Evolutionary conservation across 768 basidiomycete genomes (phyloP).

Genomic region (Tylopilus sp.): DNA sequence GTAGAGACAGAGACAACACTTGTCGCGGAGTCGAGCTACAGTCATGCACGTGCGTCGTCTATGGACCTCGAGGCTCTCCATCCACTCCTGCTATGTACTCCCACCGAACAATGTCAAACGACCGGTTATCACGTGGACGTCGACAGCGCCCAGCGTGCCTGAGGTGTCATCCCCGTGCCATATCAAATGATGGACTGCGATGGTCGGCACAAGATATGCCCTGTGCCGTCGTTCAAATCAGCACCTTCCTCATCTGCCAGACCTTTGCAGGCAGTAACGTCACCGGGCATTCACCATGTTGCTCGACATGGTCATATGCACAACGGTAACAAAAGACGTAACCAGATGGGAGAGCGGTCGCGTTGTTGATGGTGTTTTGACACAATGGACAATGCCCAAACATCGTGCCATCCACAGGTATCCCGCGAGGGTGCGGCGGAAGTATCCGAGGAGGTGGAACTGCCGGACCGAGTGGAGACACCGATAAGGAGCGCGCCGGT

Average conservation of each 20-base stretch:
- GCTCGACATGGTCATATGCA: conserved; percentile 78
- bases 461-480: conserved; percentile 59
- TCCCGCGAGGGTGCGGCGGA: conserved; percentile 68
- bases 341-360: conserved; percentile 86
- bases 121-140: conserved; percentile 3
- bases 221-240: conserved; percentile 49
- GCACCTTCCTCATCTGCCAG: conserved; percentile 85
- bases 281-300: conserved; percentile 78
- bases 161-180: not conserved
- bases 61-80: not conserved
- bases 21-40: not conserved
- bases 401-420: conserved; percentile 54
- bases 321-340: conserved; percentile 96
- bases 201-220: not conserved
- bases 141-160: conserved; percentile 4
- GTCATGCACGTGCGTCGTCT: conserved; percentile 24
- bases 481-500: conserved; percentile 70
- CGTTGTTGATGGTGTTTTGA: conserved; percentile 67
- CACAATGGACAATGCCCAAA: conserved; percentile 91
- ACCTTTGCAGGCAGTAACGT: conserved; percentile 71
- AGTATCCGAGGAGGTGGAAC: conserved; percentile 77
- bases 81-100: not conserved
- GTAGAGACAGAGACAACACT: conserved; percentile 9
- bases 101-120: not conserved
- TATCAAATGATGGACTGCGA: conserved; percentile 9